Conservation (phyloP, 2,329 filamentous ascomycete species). For the Alternaria sp. region DNA sequence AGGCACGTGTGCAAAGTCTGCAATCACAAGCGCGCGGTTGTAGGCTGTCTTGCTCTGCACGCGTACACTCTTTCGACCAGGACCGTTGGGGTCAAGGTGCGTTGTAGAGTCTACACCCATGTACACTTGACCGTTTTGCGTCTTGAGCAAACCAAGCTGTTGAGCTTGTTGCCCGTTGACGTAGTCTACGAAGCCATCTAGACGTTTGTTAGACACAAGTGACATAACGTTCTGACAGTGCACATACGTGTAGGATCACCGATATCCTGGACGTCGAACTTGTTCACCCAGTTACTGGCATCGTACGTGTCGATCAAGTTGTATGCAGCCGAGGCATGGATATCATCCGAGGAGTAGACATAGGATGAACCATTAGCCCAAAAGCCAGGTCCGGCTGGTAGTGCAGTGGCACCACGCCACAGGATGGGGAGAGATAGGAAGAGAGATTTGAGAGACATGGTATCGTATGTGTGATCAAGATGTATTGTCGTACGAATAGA, state of each 20-base stretch:
- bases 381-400: constrained; percentile 29
- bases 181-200: constrained; percentile 49
- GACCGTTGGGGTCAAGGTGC: constrained; percentile 39
- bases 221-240: no score
- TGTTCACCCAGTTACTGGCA: constrained; percentile 47
- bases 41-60: constrained; percentile 46
- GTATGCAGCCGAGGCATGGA: constrained; percentile 28
- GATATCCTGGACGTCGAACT: constrained; percentile 46
- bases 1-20: constrained; percentile 49
- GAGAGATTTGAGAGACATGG: constrained; percentile 24
- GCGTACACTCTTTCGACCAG: constrained; percentile 46
- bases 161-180: constrained; percentile 42
- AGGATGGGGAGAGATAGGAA: constrained; percentile 26
- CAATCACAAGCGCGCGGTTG: constrained; percentile 47
- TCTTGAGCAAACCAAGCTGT: constrained; percentile 39
- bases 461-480: constrained; percentile 1
- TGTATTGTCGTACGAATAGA: constrained; percentile 13
- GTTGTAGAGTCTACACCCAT: constrained; percentile 47
- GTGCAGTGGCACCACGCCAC: constrained; percentile 26
- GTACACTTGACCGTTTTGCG: constrained; percentile 44
- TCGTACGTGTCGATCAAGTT: constrained; percentile 46
- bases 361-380: constrained; percentile 31
- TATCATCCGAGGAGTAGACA: constrained; percentile 10
- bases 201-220: background rate
- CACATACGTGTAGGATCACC: constrained; percentile 43